These are phyloP conservation scores for Sporothrix sp. DNA, from an alignment of 2,329 filamentous ascomycete species.

Conservation along the genomic window DNA sequence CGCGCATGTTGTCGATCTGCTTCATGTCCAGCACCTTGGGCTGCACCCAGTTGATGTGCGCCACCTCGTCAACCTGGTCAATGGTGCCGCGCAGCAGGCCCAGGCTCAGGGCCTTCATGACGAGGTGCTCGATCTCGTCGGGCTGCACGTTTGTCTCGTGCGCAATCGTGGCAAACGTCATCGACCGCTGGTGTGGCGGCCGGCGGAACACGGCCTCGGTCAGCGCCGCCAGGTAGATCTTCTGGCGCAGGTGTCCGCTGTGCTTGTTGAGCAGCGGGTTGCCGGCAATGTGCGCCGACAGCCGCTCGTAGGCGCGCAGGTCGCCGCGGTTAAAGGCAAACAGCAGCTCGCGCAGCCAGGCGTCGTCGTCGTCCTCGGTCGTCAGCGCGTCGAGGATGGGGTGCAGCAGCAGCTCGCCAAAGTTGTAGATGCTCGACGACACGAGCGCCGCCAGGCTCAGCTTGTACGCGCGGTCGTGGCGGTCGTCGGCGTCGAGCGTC, in stretches of 20 bases:
- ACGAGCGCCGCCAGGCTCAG: constrained; percentile 86
- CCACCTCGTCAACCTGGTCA: constrained; percentile 90
- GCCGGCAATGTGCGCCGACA: constrained; percentile 70
- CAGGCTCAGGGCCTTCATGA: constrained; percentile 98
- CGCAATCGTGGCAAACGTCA: constrained; percentile 82
- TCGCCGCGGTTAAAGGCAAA: constrained; percentile 97
- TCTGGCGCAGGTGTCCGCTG: constrained; percentile 80
- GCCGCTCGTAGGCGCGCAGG: constrained; percentile 72
- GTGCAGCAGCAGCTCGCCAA: constrained; percentile 95
- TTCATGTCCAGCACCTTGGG: constrained; percentile 93
- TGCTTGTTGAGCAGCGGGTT: constrained; percentile 73
- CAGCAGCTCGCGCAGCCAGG: constrained; percentile 87
- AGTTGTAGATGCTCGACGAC: constrained; percentile 96
- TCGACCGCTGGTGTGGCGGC: constrained; percentile 87
- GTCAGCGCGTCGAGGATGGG: constrained; percentile 79
- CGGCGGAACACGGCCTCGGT: constrained; percentile 95
- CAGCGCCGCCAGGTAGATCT: constrained; percentile 92
- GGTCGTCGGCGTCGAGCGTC: constrained; percentile 63
- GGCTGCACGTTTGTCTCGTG: constrained; percentile 85
- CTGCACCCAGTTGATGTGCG: constrained; percentile 97
- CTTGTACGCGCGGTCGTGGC: constrained; percentile 78
- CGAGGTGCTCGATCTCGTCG: constrained; percentile 91
- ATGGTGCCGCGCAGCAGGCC: constrained; percentile 86
- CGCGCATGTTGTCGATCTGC: constrained; percentile 89
- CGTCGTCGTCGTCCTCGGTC: constrained; percentile 33